Base-by-base conservation (phyloP, 2,329 filamentous ascomycete genomes). In the Fusarium incarnatum region DNA sequence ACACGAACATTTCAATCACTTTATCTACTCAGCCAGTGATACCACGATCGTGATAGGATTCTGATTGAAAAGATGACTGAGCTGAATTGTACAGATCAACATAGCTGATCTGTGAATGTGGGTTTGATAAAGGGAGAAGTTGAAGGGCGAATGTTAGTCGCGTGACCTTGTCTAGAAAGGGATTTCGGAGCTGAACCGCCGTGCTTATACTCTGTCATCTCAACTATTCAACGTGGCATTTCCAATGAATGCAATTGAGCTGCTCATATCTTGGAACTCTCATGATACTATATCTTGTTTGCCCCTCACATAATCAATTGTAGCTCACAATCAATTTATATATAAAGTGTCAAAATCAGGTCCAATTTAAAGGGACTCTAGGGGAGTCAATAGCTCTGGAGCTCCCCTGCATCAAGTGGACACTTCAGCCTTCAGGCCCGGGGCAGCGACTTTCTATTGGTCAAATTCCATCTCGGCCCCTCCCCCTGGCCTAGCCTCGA, bases 381-480 rank as follows among this genome's bases (percentile, higher is more conserved):
- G 45, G 50, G 52, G 22, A 32, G 25, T 57, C 27, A 28, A 56
- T 57, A 61, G 52, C 60, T 61, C 46, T 54, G 4, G 42, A 58
- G 34, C 60, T 53, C 60, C 65, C 65, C 65, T 69, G 56, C 45
- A 50, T 46, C 1, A 28, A 41, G 59, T 62, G 59, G 59, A 42
- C 27, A 37, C 54, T 64, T 60, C 55, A 64, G 48, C 50, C 64
- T 42, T 63, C 42, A 56, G 16, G 27, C 40, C 18, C 2, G 27
- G 60, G n/a, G 40, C 6, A 25, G 44, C 23, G 9, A 12, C 5
- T 25, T 18, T 40, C 50, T 30, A 68, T 68, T 64, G 60, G 66
- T n/a, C 47, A 4, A 41, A 25, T 18, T 28, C 10, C 13, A 4
- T 3, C 30, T 52, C 53, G 23, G 32, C 54, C 63, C 61, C 61